Base-by-base conservation (phyloP, 371 early-diverging fungal genomes). In the Encephalitozoon hellem region DNA sequence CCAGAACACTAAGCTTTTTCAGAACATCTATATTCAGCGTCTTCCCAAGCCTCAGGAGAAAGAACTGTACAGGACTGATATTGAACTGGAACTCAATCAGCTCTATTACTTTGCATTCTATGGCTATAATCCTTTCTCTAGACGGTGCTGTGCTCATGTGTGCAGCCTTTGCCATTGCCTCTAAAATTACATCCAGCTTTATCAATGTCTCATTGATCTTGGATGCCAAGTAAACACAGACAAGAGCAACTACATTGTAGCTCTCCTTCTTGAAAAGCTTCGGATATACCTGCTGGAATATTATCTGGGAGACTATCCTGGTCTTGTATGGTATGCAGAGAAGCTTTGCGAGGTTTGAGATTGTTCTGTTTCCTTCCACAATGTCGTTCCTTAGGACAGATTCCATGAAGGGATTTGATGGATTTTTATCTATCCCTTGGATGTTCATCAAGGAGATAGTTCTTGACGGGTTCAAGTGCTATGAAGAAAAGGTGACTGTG, bases 381-480 rank as follows among this genome's bases (percentile, higher is more conserved):
- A 75, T 38, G 55, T 75, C 76, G 49, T 75, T 75, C 59, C 34
- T 75, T 32, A 69, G 49, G 34, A 65, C 63, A 49, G 67, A 51
- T 47, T 63, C 69, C 76, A 75, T 75, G 18, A 45, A 54, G 53
- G 52, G 53, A 47, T 45, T 69, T 69, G 39, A 51, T 45, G 28
- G 67, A 67, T 72, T 59, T 74, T 25, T 66, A 51, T 51, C 21
- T 30, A 65, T 41, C 25, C 26, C 34, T 63, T 69, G 12, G 41
- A 85, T 85, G 85, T 73, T 63, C 69, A 78, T 85, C 38, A 76
- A 74, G 38, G 74, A 77, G 18, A 74, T 85, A 42, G 65, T 77
- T 38, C 53, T 83, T 25, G 84, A 85, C 47, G 83, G 85, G 18
- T 85, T 85, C 47, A 85, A 85, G 63, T 82, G 82, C 65, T 85